Evolutionary conservation across 345 rosid genomes (phyloP).

Genomic region (Luvunga scandens): DNA sequence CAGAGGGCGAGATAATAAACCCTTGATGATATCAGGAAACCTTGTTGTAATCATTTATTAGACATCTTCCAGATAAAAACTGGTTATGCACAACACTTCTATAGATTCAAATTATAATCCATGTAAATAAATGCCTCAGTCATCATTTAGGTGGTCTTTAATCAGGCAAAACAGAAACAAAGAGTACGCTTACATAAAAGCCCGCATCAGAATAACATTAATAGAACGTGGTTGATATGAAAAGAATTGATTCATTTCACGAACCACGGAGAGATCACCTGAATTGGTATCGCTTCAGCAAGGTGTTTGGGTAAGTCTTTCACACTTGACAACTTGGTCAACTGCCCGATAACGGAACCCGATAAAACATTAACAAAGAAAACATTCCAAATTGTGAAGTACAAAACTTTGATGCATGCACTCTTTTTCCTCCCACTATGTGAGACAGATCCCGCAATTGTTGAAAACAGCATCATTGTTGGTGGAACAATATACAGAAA

Average conservation of each 20-base stretch:
- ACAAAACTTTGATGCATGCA: conserved; percentile 71
- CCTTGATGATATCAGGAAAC: background rate
- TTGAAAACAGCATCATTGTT: conserved; percentile 80
- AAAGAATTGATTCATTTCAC: background rate
- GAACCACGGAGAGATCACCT: conserved; percentile 43
- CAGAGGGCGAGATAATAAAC: background rate
- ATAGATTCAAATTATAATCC: background rate
- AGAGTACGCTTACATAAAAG: background rate
- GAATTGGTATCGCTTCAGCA: conserved; percentile 72
- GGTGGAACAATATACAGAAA: conserved; percentile 81
- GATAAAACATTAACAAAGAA: conserved; percentile 84
- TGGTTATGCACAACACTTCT: background rate
- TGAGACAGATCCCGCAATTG: conserved; percentile 71
- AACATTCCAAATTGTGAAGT: conserved; percentile 94
- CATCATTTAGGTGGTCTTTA: background rate
- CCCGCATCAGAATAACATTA: background rate
- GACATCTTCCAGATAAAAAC: background rate
- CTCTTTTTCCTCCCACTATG: conserved; percentile 80
- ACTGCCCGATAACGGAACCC: conserved; percentile 61
- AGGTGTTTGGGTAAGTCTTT: conserved; percentile 61
- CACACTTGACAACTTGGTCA: conserved; percentile 54
- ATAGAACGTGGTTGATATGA: background rate
- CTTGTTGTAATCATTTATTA: background rate
- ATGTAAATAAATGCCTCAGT: background rate
- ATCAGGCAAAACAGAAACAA: background rate